Evolutionary conservation across 352 stramenopile species (phyloP), one percentile per base, ranked within the genome.

Genomic region (Phytophthora foliorum): DNA sequence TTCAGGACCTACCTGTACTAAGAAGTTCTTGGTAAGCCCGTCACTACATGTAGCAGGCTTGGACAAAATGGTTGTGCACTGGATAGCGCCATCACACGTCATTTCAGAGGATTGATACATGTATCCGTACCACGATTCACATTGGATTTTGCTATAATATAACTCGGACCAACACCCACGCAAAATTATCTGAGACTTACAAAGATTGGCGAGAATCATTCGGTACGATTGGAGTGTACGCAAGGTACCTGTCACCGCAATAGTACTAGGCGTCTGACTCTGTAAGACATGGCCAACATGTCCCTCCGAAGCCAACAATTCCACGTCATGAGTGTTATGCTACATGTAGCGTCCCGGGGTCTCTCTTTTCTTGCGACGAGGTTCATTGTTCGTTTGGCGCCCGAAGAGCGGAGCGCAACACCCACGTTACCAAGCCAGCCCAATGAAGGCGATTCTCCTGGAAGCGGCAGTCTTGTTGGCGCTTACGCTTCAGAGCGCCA

Each of bases 61-160:
- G 32, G 32, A 13, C 32, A 16, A 16, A 38, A 16, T 38, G 32
- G 27, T 7, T 34, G 29, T 9, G 29, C 29, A 9, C 29, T 34
- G 4, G 29, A 34, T 34, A 8, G 9, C 29, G 34, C 17, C 25
- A 27, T 22, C 60, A 41, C 34, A 63, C 61, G 42, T 69, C 61
- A 62, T 69, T 63, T 63, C 32, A 42, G 19, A 16, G 32, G 25
- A 61, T 44, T 60, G 38, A 29, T 62, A n/a, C n/a, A n/a, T n/a
- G n/a, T n/a, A n/a, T n/a, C n/a, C n/a, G n/a, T n/a, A 67, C 60
- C 50, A 67, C 59, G 49, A 67, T 63, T 48, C 11, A 50, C 11
- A 16, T 48, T 62, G 60, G 60, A 68, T 66, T 60, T 71, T 69
- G 16, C 14, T 19, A 44, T 19, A 8, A 6, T 42, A 7, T n/a